A percentile compares a stretch with the other conserved stretches of the same genome.
Conservation (phyloP, 768 basidiomycete species). For the Tricholoma matsutake region DNA sequence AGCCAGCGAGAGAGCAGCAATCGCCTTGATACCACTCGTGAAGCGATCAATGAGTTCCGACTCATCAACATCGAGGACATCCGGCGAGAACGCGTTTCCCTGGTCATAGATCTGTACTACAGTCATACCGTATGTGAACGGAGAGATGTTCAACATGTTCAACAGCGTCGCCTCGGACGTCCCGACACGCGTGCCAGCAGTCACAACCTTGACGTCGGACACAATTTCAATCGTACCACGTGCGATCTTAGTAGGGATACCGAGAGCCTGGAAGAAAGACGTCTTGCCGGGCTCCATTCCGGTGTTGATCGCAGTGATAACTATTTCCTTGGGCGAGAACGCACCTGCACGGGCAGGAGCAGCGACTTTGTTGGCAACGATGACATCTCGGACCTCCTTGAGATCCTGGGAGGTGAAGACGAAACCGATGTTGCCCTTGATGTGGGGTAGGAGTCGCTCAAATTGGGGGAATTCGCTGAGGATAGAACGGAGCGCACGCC, state of each 20-base stretch:
- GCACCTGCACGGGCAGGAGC: constrained; percentile 99
- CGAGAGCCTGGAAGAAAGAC: constrained; percentile 99
- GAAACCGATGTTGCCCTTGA: constrained; percentile 98
- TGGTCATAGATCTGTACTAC: constrained; percentile 95
- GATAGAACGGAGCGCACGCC: constrained; percentile 92
- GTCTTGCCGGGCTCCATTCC: constrained; percentile 99
- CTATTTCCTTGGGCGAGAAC: constrained; percentile 87
- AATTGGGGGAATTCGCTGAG: constrained; percentile 88
- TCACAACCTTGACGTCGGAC: constrained; percentile 92
- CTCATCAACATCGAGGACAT: constrained; percentile 92
- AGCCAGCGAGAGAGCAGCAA: constrained; percentile 94
- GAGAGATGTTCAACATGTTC: constrained; percentile 99
- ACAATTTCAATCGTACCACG: constrained; percentile 99
- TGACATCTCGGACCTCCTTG: constrained; percentile 91
- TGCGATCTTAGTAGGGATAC: constrained; percentile 99
- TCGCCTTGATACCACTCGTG: constrained; percentile 89
- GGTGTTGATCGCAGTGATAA: constrained; percentile 93
- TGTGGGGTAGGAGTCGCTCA: constrained; percentile 93
- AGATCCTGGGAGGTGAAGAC: constrained; percentile 93
- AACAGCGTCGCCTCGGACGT: constrained; percentile 95
- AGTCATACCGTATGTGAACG: constrained; percentile 99
- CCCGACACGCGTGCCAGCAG: constrained; percentile 90
- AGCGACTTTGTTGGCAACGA: constrained; percentile 95
- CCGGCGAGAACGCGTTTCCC: constrained; percentile 88
- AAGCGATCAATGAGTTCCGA: constrained; percentile 88